A percentile compares a stretch with the other conserved stretches of the same genome.
These are phyloP conservation scores for Chlorella sp. DNA, from an alignment of 139 green algal genomes.

Conservation along the genomic window DNA sequence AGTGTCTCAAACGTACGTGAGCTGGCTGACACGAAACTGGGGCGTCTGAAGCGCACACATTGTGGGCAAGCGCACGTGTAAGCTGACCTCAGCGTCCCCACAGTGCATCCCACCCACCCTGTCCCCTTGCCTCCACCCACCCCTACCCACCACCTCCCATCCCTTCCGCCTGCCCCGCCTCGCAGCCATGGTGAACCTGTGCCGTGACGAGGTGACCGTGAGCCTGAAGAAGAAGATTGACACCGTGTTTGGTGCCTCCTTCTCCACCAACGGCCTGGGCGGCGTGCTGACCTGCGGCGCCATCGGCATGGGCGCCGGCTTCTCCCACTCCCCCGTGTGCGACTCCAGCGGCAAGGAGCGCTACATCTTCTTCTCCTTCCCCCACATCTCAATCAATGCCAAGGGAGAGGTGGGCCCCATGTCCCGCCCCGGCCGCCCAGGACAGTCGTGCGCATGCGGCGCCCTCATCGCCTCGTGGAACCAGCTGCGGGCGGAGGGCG, in stretches of 20 bases:
- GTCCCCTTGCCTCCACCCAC: conserved; percentile 72
- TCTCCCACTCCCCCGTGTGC: conserved; percentile 64
- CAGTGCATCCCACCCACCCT: too few species aligned
- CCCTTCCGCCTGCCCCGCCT: conserved; percentile 54
- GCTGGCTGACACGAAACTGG: too few species aligned
- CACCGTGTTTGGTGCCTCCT: conserved; percentile 79
- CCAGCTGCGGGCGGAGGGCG: conserved; percentile 53
- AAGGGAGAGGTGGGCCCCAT: conserved; percentile 71
- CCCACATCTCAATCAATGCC: conserved; percentile 86
- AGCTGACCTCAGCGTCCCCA: too few species aligned
- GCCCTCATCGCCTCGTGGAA: conserved; percentile 61
- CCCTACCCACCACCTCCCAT: neutral
- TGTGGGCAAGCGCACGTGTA: too few species aligned
- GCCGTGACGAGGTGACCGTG: conserved; percentile 87
- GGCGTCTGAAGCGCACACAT: too few species aligned
- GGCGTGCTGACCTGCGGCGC: conserved; percentile 86
- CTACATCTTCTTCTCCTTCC: conserved; percentile 93
- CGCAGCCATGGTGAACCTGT: conserved; percentile 84
- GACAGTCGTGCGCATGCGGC: conserved; percentile 80
- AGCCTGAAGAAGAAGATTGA: conserved; percentile 79
- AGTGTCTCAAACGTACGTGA: too few species aligned
- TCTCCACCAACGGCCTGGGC: conserved; percentile 88
- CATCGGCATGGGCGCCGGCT: conserved; percentile 71
- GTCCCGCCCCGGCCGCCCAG: conserved; percentile 63
- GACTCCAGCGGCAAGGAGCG: conserved; percentile 71